Percentiles rank a stretch among this genome's conserved stretches.
phyloP scores from a whole-genome alignment of 768 basidiomycete genomes.

The Mycena galopus region DNA sequence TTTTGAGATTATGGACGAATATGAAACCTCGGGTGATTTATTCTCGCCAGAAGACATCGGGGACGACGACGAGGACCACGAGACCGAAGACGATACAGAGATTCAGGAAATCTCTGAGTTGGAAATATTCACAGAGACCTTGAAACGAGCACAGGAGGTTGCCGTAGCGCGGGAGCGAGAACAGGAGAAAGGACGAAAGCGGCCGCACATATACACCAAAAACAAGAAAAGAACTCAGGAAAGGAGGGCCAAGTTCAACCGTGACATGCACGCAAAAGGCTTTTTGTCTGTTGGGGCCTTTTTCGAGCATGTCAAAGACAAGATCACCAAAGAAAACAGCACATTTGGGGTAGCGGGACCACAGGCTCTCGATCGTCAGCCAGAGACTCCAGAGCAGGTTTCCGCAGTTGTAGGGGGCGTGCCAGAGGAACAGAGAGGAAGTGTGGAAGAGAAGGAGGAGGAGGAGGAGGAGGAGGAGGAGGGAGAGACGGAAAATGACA shows the following conservation, averaged over 20 bases:
- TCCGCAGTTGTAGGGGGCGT: no score
- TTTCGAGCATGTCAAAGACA: background rate
- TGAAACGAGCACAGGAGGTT: constrained; percentile 3
- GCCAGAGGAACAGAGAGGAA: background rate
- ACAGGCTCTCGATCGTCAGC: background rate
- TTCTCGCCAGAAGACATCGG: background rate
- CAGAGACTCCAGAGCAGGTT: no score
- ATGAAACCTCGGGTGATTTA: background rate
- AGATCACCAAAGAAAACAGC: background rate
- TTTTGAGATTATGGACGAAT: background rate
- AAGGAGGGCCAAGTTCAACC: background rate
- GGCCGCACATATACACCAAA: background rate
- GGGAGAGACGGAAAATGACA: no score
- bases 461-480: no score
- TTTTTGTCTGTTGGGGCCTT: background rate
- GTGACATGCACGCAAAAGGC: background rate
- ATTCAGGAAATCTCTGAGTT: background rate
- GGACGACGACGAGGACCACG: background rate
- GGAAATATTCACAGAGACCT: background rate
- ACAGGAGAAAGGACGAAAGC: background rate
- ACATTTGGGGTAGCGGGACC: background rate
- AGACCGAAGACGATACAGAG: background rate
- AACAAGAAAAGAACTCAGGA: background rate
- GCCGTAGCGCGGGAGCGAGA: background rate
- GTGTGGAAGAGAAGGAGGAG: background rate